These are phyloP conservation scores for Phlebiopsis gigantea DNA, from an alignment of 768 basidiomycete genomes.

Conservation along the genomic window DNA sequence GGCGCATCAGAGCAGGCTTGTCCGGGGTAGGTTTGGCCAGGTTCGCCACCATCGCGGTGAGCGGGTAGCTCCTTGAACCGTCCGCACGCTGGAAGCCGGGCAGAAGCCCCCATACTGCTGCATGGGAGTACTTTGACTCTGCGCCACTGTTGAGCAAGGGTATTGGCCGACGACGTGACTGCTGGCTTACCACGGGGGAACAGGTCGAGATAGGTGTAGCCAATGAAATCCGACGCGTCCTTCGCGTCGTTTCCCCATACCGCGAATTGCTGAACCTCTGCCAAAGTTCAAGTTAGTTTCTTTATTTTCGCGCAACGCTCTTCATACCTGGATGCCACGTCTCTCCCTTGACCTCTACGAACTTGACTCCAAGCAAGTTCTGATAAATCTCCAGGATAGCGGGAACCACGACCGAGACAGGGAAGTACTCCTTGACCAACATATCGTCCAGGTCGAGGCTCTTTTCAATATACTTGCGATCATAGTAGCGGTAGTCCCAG, in stretches of 20 bases:
- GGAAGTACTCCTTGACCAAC: constrained; percentile 86
- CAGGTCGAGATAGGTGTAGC: constrained; percentile 84
- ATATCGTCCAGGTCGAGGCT: constrained; percentile 68
- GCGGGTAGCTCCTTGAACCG: constrained; percentile 64
- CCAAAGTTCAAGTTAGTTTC: constrained; percentile 16
- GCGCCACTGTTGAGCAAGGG: too few relatives aligned
- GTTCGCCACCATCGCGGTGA: constrained; percentile 87
- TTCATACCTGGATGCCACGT: constrained; percentile 62
- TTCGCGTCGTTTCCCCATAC: constrained; percentile 81
- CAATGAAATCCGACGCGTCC: constrained; percentile 67
- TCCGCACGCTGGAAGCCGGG: constrained; percentile 55
- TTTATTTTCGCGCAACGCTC: constrained; percentile 35
- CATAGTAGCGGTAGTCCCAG: constrained; percentile 83
- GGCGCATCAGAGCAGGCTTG: constrained; percentile 80
- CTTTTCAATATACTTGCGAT: constrained; percentile 61
- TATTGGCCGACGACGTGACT: too few relatives aligned
- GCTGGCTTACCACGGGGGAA: constrained; percentile 65
- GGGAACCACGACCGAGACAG: constrained; percentile 77
- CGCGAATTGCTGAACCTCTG: constrained; percentile 75
- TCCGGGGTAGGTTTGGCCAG: constrained; percentile 80
- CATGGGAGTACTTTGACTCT: constrained; percentile 82
- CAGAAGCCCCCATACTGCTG: constrained; percentile 77
- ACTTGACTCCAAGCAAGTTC: constrained; percentile 70
- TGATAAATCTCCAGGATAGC: constrained; percentile 82
- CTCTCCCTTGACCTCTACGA: constrained; percentile 48